These are phyloP conservation scores for Apiospora saccharicola DNA, from an alignment of 2,329 filamentous ascomycete species.

Conservation along the genomic window DNA sequence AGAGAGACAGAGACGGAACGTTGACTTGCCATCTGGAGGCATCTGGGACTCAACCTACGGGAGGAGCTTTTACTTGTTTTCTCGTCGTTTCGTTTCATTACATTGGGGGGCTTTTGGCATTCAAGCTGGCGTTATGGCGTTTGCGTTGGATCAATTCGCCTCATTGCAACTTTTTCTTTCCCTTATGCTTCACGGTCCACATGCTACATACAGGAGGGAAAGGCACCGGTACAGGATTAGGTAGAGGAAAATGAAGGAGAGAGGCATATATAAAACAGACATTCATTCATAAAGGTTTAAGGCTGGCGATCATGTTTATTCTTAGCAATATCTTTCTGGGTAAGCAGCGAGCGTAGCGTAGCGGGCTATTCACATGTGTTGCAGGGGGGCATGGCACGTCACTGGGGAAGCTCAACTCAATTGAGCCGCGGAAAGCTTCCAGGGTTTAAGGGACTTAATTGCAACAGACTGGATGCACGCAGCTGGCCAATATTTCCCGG, in stretches of 20 bases:
- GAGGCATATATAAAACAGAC: neutral
- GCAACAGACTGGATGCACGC: neutral
- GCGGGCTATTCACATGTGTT: neutral
- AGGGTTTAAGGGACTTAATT: neutral
- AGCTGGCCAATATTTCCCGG: neutral
- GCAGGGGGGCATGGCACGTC: neutral
- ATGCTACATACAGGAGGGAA: neutral
- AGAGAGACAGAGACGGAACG: too few relatives aligned
- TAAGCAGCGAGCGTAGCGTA: neutral
- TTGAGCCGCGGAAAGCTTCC: neutral
- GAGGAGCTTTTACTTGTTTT: neutral
- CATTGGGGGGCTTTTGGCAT: conserved; percentile 13
- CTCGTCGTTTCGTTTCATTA: neutral
- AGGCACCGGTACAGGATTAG: neutral
- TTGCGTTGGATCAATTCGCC: neutral
- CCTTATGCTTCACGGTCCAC: neutral
- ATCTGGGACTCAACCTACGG: neutral
- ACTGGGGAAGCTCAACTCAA: neutral
- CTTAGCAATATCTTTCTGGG: neutral
- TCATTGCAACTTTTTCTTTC: neutral
- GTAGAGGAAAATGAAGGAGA: neutral
- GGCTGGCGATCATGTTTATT: neutral
- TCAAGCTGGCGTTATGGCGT: conserved; percentile 3
- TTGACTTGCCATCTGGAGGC: too few relatives aligned
- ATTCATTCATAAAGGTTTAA: neutral